Base-by-base conservation (phyloP, 306 rosid genomes). In the Pterocarpus macrocarpus region DNA sequence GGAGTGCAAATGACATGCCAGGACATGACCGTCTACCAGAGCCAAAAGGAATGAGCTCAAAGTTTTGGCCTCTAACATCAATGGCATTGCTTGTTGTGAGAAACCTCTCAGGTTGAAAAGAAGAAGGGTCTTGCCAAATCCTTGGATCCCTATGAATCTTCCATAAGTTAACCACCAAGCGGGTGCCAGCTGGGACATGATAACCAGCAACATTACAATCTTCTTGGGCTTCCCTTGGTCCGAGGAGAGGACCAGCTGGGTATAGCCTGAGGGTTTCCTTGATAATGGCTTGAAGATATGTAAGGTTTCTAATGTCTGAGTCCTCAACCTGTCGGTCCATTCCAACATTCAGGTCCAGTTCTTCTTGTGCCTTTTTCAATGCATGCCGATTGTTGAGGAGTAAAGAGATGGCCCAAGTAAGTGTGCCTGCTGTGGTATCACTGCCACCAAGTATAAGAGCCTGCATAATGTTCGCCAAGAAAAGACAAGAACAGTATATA, bases 131-230 rank as follows among this genome's bases (percentile, higher is more conserved):
- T 8, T 83, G 4, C 90, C 91, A 91, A 28, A 86, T 81, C 41
- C 81, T 69, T 8, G 92, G 90, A 71, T 91, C 97, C 39, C 91
- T 85, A 0, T 91, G 97, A 57, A 91, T 87, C 86, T 86, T 89
- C 87, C 90, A 85, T 0, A 81, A 35, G 55, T 91, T 88, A 14
- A 89, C 94, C 14, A 88, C 81, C 36, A 89, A 16, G 9, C 92
- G 81, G 1, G 92, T 88, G 13, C 92, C 83, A 3, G 89, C 85
- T 3, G 83, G 81, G 8, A 91, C 89, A 52, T 69, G 45, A 71
- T 86, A 89, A 7, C 93, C 89, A 3, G 72, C 73, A 7, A 87
- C 87, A 6, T 28, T 68, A 58, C 91, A 91, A 74, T 87, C 91
- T 74, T 91, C 88, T 3, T 78, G 53, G 53, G 90, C 84, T 38